Base-by-base conservation (phyloP, 2,329 filamentous ascomycete genomes). In the Aspergillus japonicus region DNA sequence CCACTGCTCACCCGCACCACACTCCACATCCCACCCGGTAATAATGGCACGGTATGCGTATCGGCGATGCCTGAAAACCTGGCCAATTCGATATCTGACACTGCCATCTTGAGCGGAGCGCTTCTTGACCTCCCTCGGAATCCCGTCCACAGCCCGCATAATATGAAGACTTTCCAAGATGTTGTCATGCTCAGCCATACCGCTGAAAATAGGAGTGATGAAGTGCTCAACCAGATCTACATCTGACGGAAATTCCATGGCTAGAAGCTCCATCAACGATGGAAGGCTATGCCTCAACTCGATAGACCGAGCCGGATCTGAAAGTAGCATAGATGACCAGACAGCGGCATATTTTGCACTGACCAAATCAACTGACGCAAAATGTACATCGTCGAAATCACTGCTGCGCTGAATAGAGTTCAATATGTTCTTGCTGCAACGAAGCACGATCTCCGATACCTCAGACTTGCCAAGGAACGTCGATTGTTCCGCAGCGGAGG, bases 11-110 rank as follows among this genome's bases (percentile, higher is more conserved):
- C 81, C 79, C 11, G 81, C 83, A 56, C 78, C 83, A 69, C 82
- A 89, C 63, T 82, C 80, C 26, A 76, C 75, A 66, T 90, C 88
- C 93, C 94, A 99, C n/a, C 93, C 93, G 14, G 89, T 91, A 60
- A 99, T 90, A 26, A 96, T 84, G 19, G 89, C 93, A 52, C 88
- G 80, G 73, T 94, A 96, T 21, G 83, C 80, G 72, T 95, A 96
- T 50, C 92, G 85, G 62, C 82, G 86, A 76, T 99, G 95, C 51
- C 83, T 84, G 72, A 98, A 96, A 6, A 96, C 83, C 68, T 96
- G 89, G 0, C 95, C 95, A 52, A 96, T 84, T 54, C 82, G 85
- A 73, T 86, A 94, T 61, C 78, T 82, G 54, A 92, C 85, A 29
- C 75, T 69, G n/a, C 70, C 69, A 62, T 71, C 68, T 71, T 76